Evolutionary conservation across 192 early-diverging fungal genomes (phyloP), one percentile per base, ranked within the genome.

Genomic region (Ramicandelaber brevisporus): DNA sequence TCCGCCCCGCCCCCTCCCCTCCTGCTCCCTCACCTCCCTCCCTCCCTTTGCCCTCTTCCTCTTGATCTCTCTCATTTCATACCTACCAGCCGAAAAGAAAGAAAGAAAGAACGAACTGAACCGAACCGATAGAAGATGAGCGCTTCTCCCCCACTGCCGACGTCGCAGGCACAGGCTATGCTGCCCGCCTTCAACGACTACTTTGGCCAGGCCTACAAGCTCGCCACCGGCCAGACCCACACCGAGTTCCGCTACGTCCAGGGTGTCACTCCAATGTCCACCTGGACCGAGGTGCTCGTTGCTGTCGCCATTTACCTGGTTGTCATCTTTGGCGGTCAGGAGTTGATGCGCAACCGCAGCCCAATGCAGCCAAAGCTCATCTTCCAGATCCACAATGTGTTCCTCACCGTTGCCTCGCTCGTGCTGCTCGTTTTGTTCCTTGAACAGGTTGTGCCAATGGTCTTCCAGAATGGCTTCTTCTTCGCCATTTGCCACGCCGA

Each of bases 321-420:
- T n/a, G 44, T 71, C 34, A 71, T 83, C 59, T 77, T 79, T 51
- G 76, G 78, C 29, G 70, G 68, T 21, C 71, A 69, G 31, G 46
- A 46, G 41, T 31, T 76, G 36, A 77, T 82, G 76, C 54, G 41
- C 41, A 55, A 56, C 38, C 41, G 53, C 31, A 60, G 68, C 31
- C 59, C 67, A 12, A 60, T 77, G 46, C 67, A 70, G 54, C 59
- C 76, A 23, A 60, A 72, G 30, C 29, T 54, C 29, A 39, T 68
- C 16, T 78, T 82, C 34, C 71, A 79, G 49, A 16, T 78, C 33
- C 83, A 87, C 51, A 87, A 87, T 45, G 57, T 76, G 19, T 34
- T 71, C 9, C 58, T 87, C 40, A 73, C 76, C 2, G 36, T 67
- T 4, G 46, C 58, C 10, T 87, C 83, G 20, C 53, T 57, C 14